Base-by-base conservation (phyloP, 768 basidiomycete genomes). In the Podaxis mareebaensis region DNA sequence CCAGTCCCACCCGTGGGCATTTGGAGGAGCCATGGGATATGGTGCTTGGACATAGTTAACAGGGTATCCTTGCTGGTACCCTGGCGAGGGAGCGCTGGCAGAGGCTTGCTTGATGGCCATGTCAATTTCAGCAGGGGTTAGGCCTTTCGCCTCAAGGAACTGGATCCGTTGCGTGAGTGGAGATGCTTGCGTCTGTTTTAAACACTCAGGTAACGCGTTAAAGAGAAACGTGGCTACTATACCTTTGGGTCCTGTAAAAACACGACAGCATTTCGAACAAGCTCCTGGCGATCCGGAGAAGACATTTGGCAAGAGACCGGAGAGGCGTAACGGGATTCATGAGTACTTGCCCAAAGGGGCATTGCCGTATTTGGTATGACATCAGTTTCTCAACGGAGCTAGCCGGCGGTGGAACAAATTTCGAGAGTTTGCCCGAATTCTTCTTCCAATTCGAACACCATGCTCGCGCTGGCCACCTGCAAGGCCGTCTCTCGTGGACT, bases 91-190 rank as follows among this genome's bases (percentile, higher is more conserved):
- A n/a, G 70, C 65, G 62, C 60, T 64, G 48, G 72, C 64, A 30
- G 86, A 73, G 0, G 88, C 83, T 71, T 88, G 89, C 63, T 83
- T 83, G 71, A 98, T 74, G 1, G 94, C 95, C 33, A 86, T 79
- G 73, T 97, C 93, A 65, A 99, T 95, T 77, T 99, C 96, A 15
- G 79, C 74, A 5, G 82, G 80, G 0, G 88, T 89, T 38, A 99
- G 80, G 2, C 97, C 97, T 74, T 99, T 98, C 5, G 93, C 90
- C 70, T 97, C 91, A n/a, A 99, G 84, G 78, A 99, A 99, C 66
- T 93, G 90, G 52, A 99, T 84, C 57, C 92, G 87, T 73, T 96
- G 93, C 0, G 91, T 82, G 30, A 96, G 76, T 1, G 94, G 81
- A 2, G 95, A 92, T 39, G 87, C 79, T 70, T 90, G 88, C 0